Conservation (phyloP, 1,139 yeast species). For the Suhomyces taliae region DNA sequence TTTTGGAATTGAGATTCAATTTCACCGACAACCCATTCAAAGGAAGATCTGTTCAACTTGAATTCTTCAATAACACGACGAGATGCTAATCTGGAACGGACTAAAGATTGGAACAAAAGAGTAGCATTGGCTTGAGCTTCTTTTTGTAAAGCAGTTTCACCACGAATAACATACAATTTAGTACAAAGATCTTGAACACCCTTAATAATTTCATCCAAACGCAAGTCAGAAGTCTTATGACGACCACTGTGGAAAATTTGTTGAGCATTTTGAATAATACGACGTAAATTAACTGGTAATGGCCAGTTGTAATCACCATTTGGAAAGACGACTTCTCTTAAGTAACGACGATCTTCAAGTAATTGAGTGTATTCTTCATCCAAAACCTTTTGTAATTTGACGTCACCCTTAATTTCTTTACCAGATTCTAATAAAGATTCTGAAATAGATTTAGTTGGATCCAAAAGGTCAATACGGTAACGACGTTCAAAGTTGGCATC, state of each 20-base stretch:
- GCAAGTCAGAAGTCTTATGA: conserved; percentile 85
- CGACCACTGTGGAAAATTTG: conserved; percentile 95
- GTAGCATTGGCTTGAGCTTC: conserved; percentile 97
- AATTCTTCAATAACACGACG: conserved; percentile 92
- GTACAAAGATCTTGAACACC: conserved; percentile 72
- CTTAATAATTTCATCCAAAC: conserved; percentile 72
- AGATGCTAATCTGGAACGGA: conserved; percentile 87
- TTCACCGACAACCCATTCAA: conserved; percentile 95
- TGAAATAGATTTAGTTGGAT: conserved; percentile 59
- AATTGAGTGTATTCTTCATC: conserved; percentile 86
- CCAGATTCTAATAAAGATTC: conserved; percentile 84
- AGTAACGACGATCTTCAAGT: conserved; percentile 68
- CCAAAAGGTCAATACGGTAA: conserved; percentile 86
- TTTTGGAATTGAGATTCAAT: conserved; percentile 91
- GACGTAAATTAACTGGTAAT: conserved; percentile 93
- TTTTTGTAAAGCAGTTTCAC: conserved; percentile 65
- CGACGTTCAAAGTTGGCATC: conserved; percentile 79
- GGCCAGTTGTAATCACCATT: conserved; percentile 98
- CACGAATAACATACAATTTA: conserved; percentile 77
- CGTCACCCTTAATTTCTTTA: conserved; percentile 86
- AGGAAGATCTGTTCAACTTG: conserved; percentile 79
- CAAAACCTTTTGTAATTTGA: conserved; percentile 72
- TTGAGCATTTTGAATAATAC: conserved; percentile 95
- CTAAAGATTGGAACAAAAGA: conserved; percentile 81
- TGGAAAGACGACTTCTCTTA: conserved; percentile 79